phyloP scores from a whole-genome alignment of 2,329 filamentous ascomycete genomes.

The Pseudocercospora pini-densiflorae region DNA sequence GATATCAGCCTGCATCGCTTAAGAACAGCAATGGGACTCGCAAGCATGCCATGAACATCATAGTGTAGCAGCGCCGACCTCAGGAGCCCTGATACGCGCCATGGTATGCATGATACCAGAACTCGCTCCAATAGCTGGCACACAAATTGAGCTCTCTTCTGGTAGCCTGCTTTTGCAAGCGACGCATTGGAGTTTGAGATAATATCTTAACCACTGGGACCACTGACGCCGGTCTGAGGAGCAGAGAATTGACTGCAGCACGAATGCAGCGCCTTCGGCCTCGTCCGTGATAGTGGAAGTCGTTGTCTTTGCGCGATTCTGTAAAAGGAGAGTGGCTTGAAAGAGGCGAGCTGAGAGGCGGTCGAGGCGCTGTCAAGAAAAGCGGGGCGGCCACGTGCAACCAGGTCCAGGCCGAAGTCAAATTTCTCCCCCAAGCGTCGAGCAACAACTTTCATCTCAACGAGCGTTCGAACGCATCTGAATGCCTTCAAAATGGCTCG shows the following conservation, averaged over 20 bases:
- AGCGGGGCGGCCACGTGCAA: neutral
- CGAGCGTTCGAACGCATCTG: neutral
- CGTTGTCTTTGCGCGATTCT: neutral
- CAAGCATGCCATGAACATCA: too few relatives aligned
- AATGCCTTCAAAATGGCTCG: too few relatives aligned
- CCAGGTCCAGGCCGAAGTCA: neutral
- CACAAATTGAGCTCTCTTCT: neutral
- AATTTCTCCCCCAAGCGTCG: neutral
- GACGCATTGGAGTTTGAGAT: too few relatives aligned
- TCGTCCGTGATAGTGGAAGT: neutral
- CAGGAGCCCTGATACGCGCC: neutral
- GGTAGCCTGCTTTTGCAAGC: neutral
- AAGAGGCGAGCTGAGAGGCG: neutral
- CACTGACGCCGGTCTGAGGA: too few relatives aligned
- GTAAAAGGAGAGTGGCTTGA: neutral
- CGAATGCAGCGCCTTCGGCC: neutral
- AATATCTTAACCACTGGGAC: too few relatives aligned
- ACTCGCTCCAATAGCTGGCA: neutral
- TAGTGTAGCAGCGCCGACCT: too few relatives aligned
- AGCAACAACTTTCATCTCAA: neutral
- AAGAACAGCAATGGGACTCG: too few relatives aligned
- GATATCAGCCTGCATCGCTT: too few relatives aligned
- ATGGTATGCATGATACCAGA: too few relatives aligned
- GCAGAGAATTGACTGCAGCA: neutral
- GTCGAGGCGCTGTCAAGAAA: neutral